Conservation (phyloP, 345 rosid genomes). For the Alliaria petiolata region DNA sequence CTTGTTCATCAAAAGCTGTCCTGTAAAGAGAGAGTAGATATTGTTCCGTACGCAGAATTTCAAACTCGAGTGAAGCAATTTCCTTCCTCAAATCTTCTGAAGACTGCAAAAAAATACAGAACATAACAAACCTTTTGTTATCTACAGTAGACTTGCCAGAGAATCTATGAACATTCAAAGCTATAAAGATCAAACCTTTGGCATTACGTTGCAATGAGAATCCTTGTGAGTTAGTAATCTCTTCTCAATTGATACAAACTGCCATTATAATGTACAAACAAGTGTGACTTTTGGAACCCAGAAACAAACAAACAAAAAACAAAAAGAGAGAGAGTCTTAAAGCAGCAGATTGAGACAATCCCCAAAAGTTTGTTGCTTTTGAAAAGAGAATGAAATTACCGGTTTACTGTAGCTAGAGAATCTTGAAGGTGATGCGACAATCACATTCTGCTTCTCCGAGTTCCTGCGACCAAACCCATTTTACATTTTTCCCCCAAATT, state of each 20-base stretch:
- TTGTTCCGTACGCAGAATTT: constrained; percentile 60
- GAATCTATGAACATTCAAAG: background rate
- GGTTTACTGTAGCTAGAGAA: constrained; percentile 25
- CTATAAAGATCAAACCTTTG: constrained; percentile 28
- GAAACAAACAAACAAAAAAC: background rate
- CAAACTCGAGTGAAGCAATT: constrained; percentile 65
- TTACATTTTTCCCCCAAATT: background rate
- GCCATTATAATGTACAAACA: constrained; percentile 5
- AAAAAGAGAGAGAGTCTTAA: background rate
- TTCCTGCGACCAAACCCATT: constrained; percentile 3
- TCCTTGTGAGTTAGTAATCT: constrained; percentile 20
- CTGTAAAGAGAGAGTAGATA: constrained; percentile 74
- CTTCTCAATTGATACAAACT: constrained; percentile 29
- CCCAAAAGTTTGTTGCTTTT: constrained; percentile 12
- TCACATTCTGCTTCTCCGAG: constrained; percentile 30
- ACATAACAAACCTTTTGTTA: background rate
- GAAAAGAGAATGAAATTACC: constrained; percentile 7
- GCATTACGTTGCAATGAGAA: constrained; percentile 14
- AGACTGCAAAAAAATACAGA: constrained; percentile 44
- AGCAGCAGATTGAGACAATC: constrained; percentile 5
- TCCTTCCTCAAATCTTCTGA: constrained; percentile 61
- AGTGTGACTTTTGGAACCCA: constrained; percentile 7
- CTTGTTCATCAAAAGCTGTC: constrained; percentile 57
- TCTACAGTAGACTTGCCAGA: background rate
- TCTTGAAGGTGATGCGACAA: constrained; percentile 26